Base-by-base conservation (phyloP, 257 asterid species). In the Ballota nigra region DNA sequence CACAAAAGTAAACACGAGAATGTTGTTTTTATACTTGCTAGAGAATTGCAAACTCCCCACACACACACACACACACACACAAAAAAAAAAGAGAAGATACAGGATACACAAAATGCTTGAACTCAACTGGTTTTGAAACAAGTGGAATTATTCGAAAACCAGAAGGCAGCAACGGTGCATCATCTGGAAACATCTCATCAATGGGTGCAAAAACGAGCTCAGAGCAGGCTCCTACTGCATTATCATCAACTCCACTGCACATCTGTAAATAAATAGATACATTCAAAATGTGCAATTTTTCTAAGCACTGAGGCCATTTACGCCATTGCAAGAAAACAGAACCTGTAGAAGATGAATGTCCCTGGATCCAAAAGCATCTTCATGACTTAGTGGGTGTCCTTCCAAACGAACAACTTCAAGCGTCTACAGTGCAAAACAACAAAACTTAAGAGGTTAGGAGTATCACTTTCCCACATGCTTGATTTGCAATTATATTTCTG, bases 91-190 rank as follows among this genome's bases (percentile, higher is more conserved):
- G 5, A 3, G 7, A 26, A 49, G 29, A 4, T 22, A 22, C 0
- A 55, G 13, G 19, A 49, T 53, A 20, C 63, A 34, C 36, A 15
- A 22, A 62, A 56, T 36, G 55, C 11, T 45, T 5, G 9, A 45
- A 73, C 93, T 82, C 77, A 89, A 89, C 97, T 88, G 96, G 75
- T 89, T 88, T 89, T 18, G 89, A 74, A 53, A 86, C 95, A 22
- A 92, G 83, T 8, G 96, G 96, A 71, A 88, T 89, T 47, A 92
- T 82, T 69, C 98, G 98, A 63, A 92, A 92, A 80, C 98, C 98
- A 18, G 98, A 92, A 22, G 98, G 95, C 29, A 92, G 75, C 45
- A 92, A 61, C 0, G 96, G 88, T 47, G 95, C 94, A 71, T 92
- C 96, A 53, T 92, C 97, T 6, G 92, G 93, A 78, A 89, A 92